These are phyloP conservation scores for Tylopilus subfusipes DNA, from an alignment of 768 basidiomycete species.

Conservation along the genomic window DNA sequence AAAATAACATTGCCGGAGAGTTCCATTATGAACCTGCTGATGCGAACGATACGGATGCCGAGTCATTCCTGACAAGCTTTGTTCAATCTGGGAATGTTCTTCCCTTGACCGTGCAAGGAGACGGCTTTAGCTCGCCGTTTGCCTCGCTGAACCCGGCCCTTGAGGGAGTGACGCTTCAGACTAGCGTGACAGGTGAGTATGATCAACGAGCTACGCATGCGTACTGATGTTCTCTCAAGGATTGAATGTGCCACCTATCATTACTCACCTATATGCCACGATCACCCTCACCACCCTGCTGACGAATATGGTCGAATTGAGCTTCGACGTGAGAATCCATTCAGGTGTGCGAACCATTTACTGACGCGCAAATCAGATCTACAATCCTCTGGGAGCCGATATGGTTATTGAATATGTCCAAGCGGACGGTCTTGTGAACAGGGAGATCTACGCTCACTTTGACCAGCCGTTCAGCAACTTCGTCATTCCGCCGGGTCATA, in stretches of 20 bases:
- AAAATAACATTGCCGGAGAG: slow-evolving; percentile 50
- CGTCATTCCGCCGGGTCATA: slow-evolving; percentile 52
- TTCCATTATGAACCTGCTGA: slow-evolving; percentile 67
- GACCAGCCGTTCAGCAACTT: slow-evolving; percentile 52
- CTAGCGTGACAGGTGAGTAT: slow-evolving; percentile 45
- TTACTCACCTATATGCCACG: slow-evolving; percentile 52
- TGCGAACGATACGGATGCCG: slow-evolving; percentile 62
- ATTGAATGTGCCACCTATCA: slow-evolving; percentile 52
- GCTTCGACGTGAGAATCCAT: slow-evolving; percentile 49
- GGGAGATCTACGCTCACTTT: slow-evolving; percentile 56
- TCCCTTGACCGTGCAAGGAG: slow-evolving; percentile 56
- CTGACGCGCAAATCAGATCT: slow-evolving; percentile 31
- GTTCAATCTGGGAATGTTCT: slow-evolving; percentile 49
- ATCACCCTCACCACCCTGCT: slow-evolving; percentile 50
- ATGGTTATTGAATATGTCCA: slow-evolving; percentile 57
- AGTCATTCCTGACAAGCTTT: slow-evolving; percentile 58
- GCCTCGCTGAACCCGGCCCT: slow-evolving; percentile 54
- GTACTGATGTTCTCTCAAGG: slow-evolving; percentile 21
- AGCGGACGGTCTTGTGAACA: slow-evolving; percentile 49
- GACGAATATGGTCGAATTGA: slow-evolving; percentile 48
- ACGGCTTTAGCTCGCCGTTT: slow-evolving; percentile 58
- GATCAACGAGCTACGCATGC: neutral
- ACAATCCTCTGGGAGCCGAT: slow-evolving; percentile 57
- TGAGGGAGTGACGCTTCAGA: slow-evolving; percentile 47
- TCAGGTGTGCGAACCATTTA: neutral